These are phyloP conservation scores for Fusarium graminum DNA, from an alignment of 2,329 filamentous ascomycete species.

Conservation along the genomic window DNA sequence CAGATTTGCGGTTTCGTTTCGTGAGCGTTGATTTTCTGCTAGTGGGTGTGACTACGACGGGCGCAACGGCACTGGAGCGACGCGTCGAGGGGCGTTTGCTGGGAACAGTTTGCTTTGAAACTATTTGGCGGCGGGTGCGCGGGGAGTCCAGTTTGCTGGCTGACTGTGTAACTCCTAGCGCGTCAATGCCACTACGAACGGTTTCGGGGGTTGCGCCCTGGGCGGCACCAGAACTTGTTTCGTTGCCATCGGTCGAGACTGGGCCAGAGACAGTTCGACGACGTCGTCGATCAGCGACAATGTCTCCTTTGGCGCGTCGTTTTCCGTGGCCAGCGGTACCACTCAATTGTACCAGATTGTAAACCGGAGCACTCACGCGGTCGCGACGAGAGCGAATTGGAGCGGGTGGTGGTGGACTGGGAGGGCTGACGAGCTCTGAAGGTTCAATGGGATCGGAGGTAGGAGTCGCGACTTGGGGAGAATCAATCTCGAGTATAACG, in stretches of 20 bases:
- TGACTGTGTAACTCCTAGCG: constrained; percentile 61
- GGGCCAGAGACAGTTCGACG: constrained; percentile 62
- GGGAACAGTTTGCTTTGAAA: constrained; percentile 47
- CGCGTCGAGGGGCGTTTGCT: constrained; percentile 61
- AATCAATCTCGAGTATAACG: constrained; percentile 50
- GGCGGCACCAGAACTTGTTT: constrained; percentile 20
- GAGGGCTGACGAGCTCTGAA: constrained; percentile 22
- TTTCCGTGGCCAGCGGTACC: constrained; percentile 73
- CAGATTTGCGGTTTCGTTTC: constrained; percentile 70
- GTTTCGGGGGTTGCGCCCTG: constrained; percentile 34
- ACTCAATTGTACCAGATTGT: constrained; percentile 74
- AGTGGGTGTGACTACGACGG: constrained; percentile 59
- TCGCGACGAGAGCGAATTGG: constrained; percentile 64
- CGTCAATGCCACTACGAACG: constrained; percentile 59
- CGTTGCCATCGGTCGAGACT: constrained; percentile 32
- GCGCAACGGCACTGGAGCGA: constrained; percentile 53
- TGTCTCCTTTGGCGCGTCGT: constrained; percentile 65
- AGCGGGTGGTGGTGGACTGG: constrained; percentile 40
- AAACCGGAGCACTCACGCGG: constrained; percentile 69
- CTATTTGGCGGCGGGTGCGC: constrained; percentile 51
- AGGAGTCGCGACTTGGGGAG: constrained; percentile 43
- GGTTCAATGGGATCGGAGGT: constrained; percentile 25
- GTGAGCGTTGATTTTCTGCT: constrained; percentile 67
- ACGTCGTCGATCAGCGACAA: constrained; percentile 59
- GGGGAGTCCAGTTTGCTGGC: constrained; percentile 55